phyloP scores from a whole-genome alignment of 306 rosid species.

The Dryas drummondii region DNA sequence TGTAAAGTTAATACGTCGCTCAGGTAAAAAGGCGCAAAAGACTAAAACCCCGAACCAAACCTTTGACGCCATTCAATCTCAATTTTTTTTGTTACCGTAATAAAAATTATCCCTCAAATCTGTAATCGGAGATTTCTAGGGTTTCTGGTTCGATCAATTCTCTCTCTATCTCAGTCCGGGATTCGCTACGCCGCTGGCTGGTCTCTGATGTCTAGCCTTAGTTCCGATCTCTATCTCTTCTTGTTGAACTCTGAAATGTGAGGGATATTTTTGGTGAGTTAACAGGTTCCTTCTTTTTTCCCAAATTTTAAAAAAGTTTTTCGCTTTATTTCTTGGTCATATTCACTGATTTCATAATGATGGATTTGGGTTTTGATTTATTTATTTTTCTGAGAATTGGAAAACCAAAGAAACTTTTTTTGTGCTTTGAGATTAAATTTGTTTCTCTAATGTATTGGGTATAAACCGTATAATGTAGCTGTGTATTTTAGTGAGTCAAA shows the following conservation, averaged over 20 bases:
- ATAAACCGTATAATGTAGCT: slow-evolving; percentile 13
- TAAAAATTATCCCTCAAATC: slow-evolving; percentile 33
- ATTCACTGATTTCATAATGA: neutral
- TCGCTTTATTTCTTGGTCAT: neutral
- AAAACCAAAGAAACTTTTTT: no score
- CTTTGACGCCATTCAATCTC: neutral
- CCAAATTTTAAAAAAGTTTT: neutral
- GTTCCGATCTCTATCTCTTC: neutral
- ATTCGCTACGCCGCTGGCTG: slow-evolving; percentile 5
- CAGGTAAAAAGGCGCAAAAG: slow-evolving; percentile 10
- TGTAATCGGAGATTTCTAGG: slow-evolving; percentile 54
- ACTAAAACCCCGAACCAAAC: slow-evolving; percentile 14
- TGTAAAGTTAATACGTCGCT: slow-evolving; percentile 15
- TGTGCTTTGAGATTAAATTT: neutral
- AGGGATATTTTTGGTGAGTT: slow-evolving; percentile 29
- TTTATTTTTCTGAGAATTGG: neutral
- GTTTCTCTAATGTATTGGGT: neutral
- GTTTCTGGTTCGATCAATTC: slow-evolving; percentile 40
- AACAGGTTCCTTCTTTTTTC: slow-evolving; percentile 38
- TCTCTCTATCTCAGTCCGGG: slow-evolving; percentile 13
- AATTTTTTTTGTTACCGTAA: neutral
- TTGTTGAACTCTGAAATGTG: slow-evolving; percentile 20
- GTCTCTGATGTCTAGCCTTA: neutral
- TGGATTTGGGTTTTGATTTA: neutral
- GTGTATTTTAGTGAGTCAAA: neutral